Conservation (phyloP, 75 land plant genomes). For the Pinus taeda region DNA sequence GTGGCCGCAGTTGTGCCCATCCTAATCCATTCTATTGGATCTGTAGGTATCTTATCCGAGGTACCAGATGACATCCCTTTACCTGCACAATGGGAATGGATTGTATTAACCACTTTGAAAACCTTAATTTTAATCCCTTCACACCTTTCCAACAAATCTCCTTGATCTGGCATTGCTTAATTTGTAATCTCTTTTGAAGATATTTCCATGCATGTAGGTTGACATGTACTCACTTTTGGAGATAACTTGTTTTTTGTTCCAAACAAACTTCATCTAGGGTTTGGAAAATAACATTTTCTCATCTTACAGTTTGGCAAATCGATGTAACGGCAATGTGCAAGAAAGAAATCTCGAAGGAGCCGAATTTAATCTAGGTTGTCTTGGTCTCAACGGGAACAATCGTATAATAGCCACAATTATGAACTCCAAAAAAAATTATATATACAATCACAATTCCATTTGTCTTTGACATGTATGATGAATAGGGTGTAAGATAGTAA, state of each 20-base stretch:
- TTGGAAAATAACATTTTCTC: background rate
- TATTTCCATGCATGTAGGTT: background rate
- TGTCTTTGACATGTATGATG: no score
- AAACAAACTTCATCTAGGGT: constrained; percentile 1
- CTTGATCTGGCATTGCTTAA: background rate
- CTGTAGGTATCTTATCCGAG: background rate
- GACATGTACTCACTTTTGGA: background rate
- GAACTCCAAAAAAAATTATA: no score
- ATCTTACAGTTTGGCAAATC: no score
- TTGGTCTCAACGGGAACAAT: no score
- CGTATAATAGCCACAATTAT: no score
- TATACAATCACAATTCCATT: no score
- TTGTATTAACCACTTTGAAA: background rate
- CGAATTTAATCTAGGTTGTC: no score
- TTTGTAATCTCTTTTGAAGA: background rate
- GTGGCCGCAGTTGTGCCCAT: no score
- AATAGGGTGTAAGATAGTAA: no score
- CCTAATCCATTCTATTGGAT: no score
- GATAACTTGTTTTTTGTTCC: background rate
- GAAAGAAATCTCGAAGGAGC: no score
- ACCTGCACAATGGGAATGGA: background rate
- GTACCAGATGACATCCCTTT: background rate
- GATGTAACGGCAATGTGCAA: no score
- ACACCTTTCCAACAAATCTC: background rate
- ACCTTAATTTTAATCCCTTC: background rate